A percentile compares a stretch with the other conserved stretches of the same genome.
Evolutionary conservation across 768 basidiomycete species (phyloP).

Genomic region (Suillus sp.): DNA sequence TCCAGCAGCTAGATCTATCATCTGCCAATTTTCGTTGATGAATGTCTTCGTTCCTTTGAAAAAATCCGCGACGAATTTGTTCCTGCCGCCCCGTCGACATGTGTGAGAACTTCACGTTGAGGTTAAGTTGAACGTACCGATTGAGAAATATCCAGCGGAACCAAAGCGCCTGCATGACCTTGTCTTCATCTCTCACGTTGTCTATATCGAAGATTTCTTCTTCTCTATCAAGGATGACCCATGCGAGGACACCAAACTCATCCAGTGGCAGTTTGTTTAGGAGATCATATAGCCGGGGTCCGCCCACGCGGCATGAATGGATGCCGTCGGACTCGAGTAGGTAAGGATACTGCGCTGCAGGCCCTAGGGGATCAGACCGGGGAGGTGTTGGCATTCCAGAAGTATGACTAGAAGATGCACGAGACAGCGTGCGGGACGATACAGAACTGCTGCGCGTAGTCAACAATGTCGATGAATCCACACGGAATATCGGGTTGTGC

Average conservation of each 20-base stretch:
- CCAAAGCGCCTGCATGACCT: conserved; percentile 81
- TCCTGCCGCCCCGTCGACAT: conserved; percentile 36
- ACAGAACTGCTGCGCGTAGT: conserved; percentile 11
- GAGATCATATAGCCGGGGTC: conserved; percentile 65
- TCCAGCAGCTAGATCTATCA: conserved; percentile 72
- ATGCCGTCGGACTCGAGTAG: conserved; percentile 48
- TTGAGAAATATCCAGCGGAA: conserved; percentile 70
- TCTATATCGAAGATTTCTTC: conserved; percentile 77
- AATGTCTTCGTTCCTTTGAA: conserved; percentile 55
- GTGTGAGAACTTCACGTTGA: background rate
- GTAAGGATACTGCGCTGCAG: conserved; percentile 53
- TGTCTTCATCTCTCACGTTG: conserved; percentile 72
- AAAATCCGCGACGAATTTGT: conserved; percentile 57
- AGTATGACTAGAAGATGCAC: conserved; percentile 16
- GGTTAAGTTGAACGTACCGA: conserved; percentile 39
- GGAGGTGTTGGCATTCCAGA: conserved; percentile 43
- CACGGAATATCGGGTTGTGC: background rate
- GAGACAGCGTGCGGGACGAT: conserved; percentile 7
- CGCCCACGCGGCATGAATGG: conserved; percentile 68
- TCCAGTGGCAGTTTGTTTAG: conserved; percentile 60
- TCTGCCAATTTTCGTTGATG: conserved; percentile 59
- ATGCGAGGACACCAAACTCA: conserved; percentile 63
- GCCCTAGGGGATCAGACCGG: conserved; percentile 47
- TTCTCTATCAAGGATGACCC: conserved; percentile 71
- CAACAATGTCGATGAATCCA: background rate